A percentile compares a stretch with the other conserved stretches of the same genome.
These are phyloP conservation scores for Cyphellophora attinorum DNA, from an alignment of 2,329 filamentous ascomycete species.

Conservation along the genomic window DNA sequence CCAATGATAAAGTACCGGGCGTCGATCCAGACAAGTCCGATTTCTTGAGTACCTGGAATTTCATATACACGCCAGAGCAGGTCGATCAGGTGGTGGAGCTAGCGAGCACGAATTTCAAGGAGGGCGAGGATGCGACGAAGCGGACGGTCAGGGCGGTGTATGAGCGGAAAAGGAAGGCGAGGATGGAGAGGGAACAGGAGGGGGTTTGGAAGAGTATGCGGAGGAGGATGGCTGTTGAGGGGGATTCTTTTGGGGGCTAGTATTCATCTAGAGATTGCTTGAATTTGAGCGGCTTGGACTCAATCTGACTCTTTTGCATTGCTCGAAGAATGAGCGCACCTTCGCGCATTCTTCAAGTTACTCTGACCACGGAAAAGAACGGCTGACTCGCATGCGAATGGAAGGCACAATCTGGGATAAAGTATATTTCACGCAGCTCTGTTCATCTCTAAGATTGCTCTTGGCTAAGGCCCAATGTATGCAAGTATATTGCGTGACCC, in stretches of 20 bases:
- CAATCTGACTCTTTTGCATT: too few species aligned
- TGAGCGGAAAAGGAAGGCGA: constrained; percentile 69
- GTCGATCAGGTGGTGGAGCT: constrained; percentile 76
- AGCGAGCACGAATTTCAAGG: constrained; percentile 75
- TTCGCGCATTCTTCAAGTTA: too few species aligned
- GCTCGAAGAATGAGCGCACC: too few species aligned
- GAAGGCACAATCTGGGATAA: too few species aligned
- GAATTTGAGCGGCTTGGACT: too few species aligned
- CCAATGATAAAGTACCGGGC: constrained; percentile 63
- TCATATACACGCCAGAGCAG: constrained; percentile 85
- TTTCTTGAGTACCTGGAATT: constrained; percentile 96
- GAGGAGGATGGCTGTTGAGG: constrained; percentile 15
- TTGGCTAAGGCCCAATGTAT: too few species aligned
- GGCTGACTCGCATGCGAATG: too few species aligned
- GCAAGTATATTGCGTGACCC: too few species aligned
- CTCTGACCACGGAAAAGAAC: too few species aligned
- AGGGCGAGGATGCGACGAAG: constrained; percentile 69
- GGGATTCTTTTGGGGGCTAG: constrained; percentile 15
- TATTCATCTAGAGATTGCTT: too few species aligned
- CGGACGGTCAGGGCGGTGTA: constrained; percentile 80
- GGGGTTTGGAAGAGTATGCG: constrained; percentile 27
- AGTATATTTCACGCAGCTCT: too few species aligned
- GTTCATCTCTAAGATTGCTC: too few species aligned
- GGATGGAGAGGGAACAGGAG: constrained; percentile 44
- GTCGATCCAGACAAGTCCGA: constrained; percentile 78